Conservation (phyloP, 306 rosid species). For the Quercus rubra region DNA sequence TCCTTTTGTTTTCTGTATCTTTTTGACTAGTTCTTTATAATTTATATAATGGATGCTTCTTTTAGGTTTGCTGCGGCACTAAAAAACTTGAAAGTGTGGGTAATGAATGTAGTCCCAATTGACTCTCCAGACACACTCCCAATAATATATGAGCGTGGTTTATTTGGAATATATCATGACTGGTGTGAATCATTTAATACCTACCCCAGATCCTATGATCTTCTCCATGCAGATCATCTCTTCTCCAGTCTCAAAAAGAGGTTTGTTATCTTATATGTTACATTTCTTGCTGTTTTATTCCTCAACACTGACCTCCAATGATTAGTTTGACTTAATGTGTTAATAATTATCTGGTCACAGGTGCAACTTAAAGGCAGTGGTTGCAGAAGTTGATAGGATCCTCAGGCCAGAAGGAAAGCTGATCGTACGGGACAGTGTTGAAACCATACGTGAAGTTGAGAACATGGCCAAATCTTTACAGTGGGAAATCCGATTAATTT, state of each 20-base stretch:
- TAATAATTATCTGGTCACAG: conserved; percentile 33
- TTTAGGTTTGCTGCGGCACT: conserved; percentile 84
- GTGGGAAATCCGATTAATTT: conserved; percentile 55
- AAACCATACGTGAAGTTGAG: conserved; percentile 59
- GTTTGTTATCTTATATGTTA: conserved; percentile 27
- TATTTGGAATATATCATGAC: conserved; percentile 75
- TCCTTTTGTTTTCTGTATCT: neutral
- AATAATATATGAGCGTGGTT: conserved; percentile 75
- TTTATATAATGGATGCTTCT: neutral
- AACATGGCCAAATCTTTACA: conserved; percentile 53
- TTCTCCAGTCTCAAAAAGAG: conserved; percentile 55
- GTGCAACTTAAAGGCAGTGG: conserved; percentile 60
- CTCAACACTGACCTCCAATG: neutral
- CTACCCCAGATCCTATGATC: conserved; percentile 81
- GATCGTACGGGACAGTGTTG: conserved; percentile 56
- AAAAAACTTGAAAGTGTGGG: conserved; percentile 60
- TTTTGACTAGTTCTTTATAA: neutral
- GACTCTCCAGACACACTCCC: conserved; percentile 72
- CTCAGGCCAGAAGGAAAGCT: conserved; percentile 79
- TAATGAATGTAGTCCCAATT: conserved; percentile 74
- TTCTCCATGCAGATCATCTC: conserved; percentile 73
- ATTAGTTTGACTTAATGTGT: conserved; percentile 8
- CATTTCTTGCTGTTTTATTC: neutral
- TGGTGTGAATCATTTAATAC: conserved; percentile 88
- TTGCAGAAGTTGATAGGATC: conserved; percentile 83